Base-by-base conservation (phyloP, 2,329 filamentous ascomycete species). In the Coniochaeta prunicola region DNA sequence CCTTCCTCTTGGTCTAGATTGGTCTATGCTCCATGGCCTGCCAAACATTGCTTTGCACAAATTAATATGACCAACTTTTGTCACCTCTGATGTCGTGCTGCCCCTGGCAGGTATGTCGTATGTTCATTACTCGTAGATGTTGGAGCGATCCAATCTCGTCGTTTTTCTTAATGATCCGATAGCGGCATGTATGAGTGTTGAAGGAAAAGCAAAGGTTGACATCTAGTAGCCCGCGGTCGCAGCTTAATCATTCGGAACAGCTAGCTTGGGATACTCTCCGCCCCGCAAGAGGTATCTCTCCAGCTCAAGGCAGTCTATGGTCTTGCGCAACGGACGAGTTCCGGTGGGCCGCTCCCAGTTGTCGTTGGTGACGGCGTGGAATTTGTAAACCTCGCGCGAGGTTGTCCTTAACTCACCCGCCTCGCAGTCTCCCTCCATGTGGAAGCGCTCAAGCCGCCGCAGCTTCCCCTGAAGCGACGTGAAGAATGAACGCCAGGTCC, bases 351-450 rank as follows among this genome's bases (percentile, higher is more conserved):
- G 57, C 55, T 70, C 67, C 75, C 76, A 77, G 17, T 73, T 63
- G 58, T 77, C 75, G 63, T 76, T 71, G 33, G 74, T 74, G 55
- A 74, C 66, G 1, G 74, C 70, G 55, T 72, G 71, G 62, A 79
- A 78, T 61, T 71, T 70, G 66, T 76, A 77, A 15, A 69, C 65
- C 64, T 78, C 76, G 61, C 73, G 68, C 12, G 72, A 68, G 31
- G 67, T 69, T 1, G 73, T 65, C 63, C 70, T 69, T 38, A 69
- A 68, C 56, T 73, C 70, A 26, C 74, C 73, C 53, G 74, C 76
- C 61, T 76, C 73, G 53, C 77, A 75, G 56, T 78, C 75, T 4
- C 78, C 78, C 60, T 79, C 75, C 55, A 80, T 68, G 57, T 77
- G 74, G 57, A 80, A 68, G 21, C 73, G 71, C 62, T 76, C 68